These are phyloP conservation scores for Ormosia emarginata DNA, from an alignment of 306 rosid genomes.

Conservation along the genomic window DNA sequence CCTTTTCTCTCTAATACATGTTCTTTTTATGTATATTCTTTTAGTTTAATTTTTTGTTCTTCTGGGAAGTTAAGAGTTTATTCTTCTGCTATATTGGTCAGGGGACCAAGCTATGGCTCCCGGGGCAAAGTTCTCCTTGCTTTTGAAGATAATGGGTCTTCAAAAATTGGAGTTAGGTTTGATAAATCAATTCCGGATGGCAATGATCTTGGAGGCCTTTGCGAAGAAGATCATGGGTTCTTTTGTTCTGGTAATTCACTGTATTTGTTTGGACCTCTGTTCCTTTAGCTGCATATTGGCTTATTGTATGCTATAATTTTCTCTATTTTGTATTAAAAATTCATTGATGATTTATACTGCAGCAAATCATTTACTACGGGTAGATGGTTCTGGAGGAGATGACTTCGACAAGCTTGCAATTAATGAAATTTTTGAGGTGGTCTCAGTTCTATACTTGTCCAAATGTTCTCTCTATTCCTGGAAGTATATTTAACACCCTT, in stretches of 20 bases:
- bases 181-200: constrained; percentile 90
- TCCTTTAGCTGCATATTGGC: background rate
- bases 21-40: background rate
- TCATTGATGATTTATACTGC: constrained; percentile 25
- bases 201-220: constrained; percentile 86
- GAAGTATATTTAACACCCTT: constrained; percentile 13
- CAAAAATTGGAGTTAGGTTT: constrained; percentile 95
- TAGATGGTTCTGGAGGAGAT: constrained; percentile 75
- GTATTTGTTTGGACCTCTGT: background rate
- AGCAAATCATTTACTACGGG: constrained; percentile 64
- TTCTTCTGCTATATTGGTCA: constrained; percentile 30
- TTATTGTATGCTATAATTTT: background rate
- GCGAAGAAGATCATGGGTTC: constrained; percentile 88
- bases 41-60: background rate
- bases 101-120: constrained; percentile 87
- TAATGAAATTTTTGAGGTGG: constrained; percentile 86
- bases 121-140: constrained; percentile 86
- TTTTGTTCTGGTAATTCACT: constrained; percentile 72
- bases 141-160: constrained; percentile 80
- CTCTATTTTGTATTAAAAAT: background rate
- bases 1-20: background rate
- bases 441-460: background rate
- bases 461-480: constrained; percentile 8
- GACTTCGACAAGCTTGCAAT: constrained; percentile 74
- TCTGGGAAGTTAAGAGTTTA: constrained; percentile 6